A percentile compares a stretch with the other conserved stretches of the same genome.
These are phyloP conservation scores for Arthrobotrys entomopaga DNA, from an alignment of 2,329 filamentous ascomycete species.

Conservation along the genomic window DNA sequence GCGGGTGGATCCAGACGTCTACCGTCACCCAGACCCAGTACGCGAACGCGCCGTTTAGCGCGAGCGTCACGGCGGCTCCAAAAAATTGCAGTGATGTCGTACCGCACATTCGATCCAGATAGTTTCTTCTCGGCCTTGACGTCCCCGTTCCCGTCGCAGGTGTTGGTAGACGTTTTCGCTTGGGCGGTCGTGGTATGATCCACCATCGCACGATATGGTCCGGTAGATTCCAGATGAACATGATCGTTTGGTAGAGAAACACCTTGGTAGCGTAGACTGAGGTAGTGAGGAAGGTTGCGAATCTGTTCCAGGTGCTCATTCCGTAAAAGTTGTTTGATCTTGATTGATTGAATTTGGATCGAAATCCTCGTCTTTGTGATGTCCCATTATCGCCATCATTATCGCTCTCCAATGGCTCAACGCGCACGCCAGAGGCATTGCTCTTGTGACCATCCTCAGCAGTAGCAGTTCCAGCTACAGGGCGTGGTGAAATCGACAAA, in stretches of 20 bases:
- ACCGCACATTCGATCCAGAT: not conserved
- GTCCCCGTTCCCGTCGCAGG: not conserved
- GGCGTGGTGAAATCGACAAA: not conserved
- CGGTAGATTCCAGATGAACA: conserved; percentile 14
- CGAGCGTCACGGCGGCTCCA: conserved; percentile 19
- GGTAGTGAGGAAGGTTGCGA: conserved; percentile 2
- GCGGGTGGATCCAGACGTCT: conserved; percentile 29
- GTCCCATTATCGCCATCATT: no score
- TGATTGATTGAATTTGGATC: no score
- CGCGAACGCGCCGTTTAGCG: conserved; percentile 28
- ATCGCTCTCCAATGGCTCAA: not conserved
- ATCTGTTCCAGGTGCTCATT: conserved; percentile 8
- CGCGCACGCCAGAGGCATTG: not conserved
- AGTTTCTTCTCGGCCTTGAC: not conserved
- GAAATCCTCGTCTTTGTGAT: no score
- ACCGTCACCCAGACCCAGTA: conserved; percentile 35
- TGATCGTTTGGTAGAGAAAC: conserved; percentile 10
- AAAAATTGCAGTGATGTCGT: not conserved
- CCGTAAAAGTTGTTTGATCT: conserved; percentile 21
- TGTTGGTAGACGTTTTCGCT: conserved; percentile 11
- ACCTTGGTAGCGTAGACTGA: conserved; percentile 7
- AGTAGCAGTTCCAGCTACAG: no score
- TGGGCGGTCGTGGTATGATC: not conserved
- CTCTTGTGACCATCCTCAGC: not conserved
- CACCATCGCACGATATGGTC: conserved; percentile 38